These are phyloP conservation scores for Plasmopara viticola DNA, from an alignment of 352 stramenopile genomes.

Conservation along the genomic window DNA sequence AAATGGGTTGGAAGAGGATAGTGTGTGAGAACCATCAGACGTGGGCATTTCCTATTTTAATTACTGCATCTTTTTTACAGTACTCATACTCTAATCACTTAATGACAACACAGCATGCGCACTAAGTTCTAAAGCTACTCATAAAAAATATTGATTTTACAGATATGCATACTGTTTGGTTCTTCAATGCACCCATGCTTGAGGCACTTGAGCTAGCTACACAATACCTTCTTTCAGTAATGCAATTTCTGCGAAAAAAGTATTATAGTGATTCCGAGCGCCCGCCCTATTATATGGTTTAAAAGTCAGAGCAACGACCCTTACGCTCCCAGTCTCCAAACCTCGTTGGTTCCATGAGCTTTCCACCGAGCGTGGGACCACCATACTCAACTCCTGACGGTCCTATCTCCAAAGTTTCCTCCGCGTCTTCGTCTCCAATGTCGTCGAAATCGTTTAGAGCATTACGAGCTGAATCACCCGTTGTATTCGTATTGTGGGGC, in stretches of 20 bases:
- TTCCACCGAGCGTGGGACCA: slow-evolving; percentile 89
- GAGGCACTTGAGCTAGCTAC: too few species aligned
- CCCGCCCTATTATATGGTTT: neutral
- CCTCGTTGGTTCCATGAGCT: slow-evolving; percentile 92
- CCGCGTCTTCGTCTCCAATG: slow-evolving; percentile 83
- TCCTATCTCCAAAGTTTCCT: slow-evolving; percentile 92
- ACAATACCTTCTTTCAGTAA: too few species aligned
- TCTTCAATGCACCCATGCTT: too few species aligned
- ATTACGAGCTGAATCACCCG: slow-evolving; percentile 6
- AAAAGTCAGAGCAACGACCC: slow-evolving; percentile 95
- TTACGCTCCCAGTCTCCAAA: slow-evolving; percentile 98
- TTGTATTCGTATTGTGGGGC: slow-evolving; percentile 20
- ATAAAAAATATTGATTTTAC: too few species aligned
- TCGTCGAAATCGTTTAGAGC: slow-evolving; percentile 21
- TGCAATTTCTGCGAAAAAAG: too few species aligned
- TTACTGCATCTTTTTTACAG: neutral
- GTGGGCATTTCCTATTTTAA: neutral
- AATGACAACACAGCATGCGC: neutral
- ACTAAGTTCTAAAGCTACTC: too few species aligned
- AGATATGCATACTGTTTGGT: too few species aligned
- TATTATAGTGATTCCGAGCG: too few species aligned
- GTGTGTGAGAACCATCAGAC: slow-evolving; percentile 2
- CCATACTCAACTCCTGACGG: slow-evolving; percentile 89
- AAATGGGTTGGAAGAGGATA: slow-evolving; percentile 5
- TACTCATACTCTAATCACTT: neutral